phyloP scores from a whole-genome alignment of 2,329 filamentous ascomycete species.

The Ustilaginoidea virens region DNA sequence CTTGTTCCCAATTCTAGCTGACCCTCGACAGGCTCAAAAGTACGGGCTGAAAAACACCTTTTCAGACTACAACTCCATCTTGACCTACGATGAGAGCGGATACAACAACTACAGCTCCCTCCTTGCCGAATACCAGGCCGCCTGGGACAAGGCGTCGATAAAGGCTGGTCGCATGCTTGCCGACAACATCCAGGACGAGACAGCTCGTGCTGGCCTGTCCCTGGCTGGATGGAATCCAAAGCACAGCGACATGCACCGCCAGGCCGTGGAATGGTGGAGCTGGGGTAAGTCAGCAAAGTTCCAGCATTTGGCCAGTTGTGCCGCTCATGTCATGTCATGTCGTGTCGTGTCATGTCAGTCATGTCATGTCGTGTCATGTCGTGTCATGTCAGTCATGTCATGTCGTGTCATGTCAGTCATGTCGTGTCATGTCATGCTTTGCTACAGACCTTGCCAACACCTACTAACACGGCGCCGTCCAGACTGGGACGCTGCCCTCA shows the following conservation, averaged over 20 bases:
- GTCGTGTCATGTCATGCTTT: no score
- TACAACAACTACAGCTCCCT: conserved; percentile 31
- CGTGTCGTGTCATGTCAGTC: no score
- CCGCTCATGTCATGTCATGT: no score
- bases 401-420: no score
- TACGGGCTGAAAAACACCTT: conserved; percentile 37
- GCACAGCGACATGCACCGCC: conserved; percentile 32
- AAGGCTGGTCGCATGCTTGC: conserved; percentile 41
- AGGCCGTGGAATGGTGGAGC: conserved; percentile 45
- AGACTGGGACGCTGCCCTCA: conserved; percentile 41
- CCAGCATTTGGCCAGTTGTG: neutral
- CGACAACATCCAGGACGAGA: conserved; percentile 46
- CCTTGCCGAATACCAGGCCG: conserved; percentile 32
- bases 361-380: no score
- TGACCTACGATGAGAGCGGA: conserved; percentile 45
- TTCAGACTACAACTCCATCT: conserved; percentile 42
- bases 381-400: no score
- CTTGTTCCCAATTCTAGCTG: no score
- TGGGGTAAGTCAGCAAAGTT: no score
- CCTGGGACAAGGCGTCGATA: conserved; percentile 27
- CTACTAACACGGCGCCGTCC: no score
- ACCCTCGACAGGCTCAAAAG: conserved; percentile 43
- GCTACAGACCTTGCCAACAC: no score
- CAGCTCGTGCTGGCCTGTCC: conserved; percentile 39
- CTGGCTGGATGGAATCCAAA: conserved; percentile 48